These are phyloP conservation scores for Kwoniella dendrophila DNA, from an alignment of 768 basidiomycete genomes.

Conservation along the genomic window DNA sequence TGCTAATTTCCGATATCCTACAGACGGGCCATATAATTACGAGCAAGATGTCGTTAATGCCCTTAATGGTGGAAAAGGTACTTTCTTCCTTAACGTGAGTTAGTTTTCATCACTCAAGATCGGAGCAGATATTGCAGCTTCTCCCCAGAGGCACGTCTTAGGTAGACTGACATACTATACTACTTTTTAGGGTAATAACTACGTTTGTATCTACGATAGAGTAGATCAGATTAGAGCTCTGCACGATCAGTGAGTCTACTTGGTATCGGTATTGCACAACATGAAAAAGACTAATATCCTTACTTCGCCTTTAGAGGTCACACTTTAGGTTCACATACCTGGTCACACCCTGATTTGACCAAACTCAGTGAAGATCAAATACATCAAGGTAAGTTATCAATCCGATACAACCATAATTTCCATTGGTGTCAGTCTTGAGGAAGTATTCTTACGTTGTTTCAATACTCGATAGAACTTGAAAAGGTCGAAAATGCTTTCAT, in stretches of 20 bases:
- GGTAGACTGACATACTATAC: neutral
- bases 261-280: neutral
- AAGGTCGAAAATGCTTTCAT: conserved; percentile 52
- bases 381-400: conserved; percentile 36
- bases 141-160: neutral
- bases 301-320: conserved; percentile 34
- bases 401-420: neutral
- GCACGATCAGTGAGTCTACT: conserved; percentile 30
- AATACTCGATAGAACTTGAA: conserved; percentile 37
- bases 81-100: conserved; percentile 55
- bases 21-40: conserved; percentile 50
- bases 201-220: conserved; percentile 53
- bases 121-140: neutral
- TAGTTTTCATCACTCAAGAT: neutral
- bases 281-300: neutral
- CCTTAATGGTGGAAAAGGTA: conserved; percentile 43
- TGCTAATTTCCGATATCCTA: neutral
- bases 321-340: conserved; percentile 54
- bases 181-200: conserved; percentile 49
- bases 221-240: conserved; percentile 46
- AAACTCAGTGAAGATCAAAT: conserved; percentile 38
- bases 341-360: conserved; percentile 52
- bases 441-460: neutral
- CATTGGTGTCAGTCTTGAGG: conserved; percentile 6
- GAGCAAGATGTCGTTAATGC: conserved; percentile 41